These are phyloP conservation scores for Vanderwaltozyma tropicalis DNA, from an alignment of 805 yeast species.

Conservation along the genomic window DNA sequence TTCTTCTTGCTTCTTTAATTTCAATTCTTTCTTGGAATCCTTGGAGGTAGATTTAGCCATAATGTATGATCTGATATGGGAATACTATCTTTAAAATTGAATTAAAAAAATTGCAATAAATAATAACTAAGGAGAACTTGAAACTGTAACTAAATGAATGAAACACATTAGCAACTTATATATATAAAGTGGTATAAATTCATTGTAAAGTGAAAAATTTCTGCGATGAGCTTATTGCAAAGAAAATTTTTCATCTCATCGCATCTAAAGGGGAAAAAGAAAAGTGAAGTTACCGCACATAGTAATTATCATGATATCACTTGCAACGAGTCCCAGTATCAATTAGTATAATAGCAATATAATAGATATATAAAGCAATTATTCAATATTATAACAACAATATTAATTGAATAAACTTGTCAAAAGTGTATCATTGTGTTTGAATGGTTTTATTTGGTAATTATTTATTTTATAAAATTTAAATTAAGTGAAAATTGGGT, in stretches of 20 bases:
- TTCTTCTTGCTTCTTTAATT: slow-evolving; percentile 17
- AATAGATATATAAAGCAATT: too few species aligned
- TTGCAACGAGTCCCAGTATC: neutral
- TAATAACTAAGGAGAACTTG: too few species aligned
- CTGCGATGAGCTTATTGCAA: neutral
- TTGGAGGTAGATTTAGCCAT: slow-evolving; percentile 23
- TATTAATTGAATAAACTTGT: too few species aligned
- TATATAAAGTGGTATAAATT: neutral
- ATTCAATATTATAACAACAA: too few species aligned
- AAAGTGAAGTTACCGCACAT: neutral
- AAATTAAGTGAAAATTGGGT: too few species aligned
- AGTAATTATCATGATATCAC: neutral
- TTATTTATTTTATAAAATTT: too few species aligned
- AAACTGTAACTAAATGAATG: too few species aligned
- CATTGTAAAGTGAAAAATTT: too few species aligned
- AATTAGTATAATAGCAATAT: too few species aligned
- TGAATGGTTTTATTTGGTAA: too few species aligned
- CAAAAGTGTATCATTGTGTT: too few species aligned
- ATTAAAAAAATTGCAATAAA: neutral
- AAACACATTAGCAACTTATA: neutral
- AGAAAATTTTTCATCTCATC: slow-evolving; percentile 3
- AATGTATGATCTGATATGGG: slow-evolving; percentile 1
- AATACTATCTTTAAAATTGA: slow-evolving; percentile 3
- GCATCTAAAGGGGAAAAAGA: neutral
- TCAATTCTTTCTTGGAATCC: slow-evolving; percentile 18